phyloP scores from a whole-genome alignment of 2,329 filamentous ascomycete genomes.

The Cladosporium sp. region DNA sequence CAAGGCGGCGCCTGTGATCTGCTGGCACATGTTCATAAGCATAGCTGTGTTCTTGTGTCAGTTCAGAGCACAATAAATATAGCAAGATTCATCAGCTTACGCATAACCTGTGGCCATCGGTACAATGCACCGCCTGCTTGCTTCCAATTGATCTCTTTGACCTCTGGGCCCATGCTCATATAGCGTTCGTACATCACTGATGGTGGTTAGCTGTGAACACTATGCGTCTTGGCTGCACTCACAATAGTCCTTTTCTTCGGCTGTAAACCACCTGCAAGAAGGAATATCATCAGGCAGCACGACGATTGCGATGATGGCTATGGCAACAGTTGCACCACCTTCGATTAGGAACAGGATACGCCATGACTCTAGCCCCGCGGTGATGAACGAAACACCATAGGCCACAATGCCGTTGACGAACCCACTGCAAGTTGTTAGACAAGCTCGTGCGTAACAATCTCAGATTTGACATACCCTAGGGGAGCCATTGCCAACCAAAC shows the following conservation, averaged over 20 bases:
- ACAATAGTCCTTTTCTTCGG: conserved; percentile 54
- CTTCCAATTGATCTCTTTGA: conserved; percentile 16
- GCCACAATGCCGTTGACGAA: conserved; percentile 15
- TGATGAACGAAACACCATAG: conserved; percentile 15
- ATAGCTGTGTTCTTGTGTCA: conserved; percentile 12
- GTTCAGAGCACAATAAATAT: neutral
- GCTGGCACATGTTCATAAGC: conserved; percentile 17
- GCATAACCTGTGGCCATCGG: conserved; percentile 15
- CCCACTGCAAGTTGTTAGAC: conserved; percentile 8
- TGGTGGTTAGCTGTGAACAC: conserved; percentile 1
- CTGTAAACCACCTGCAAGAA: conserved; percentile 60
- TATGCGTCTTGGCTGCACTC: neutral
- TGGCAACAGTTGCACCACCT: conserved; percentile 53
- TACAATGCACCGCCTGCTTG: conserved; percentile 15
- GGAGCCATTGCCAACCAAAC: conserved; percentile 17
- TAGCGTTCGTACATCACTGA: conserved; percentile 15
- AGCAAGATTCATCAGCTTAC: neutral
- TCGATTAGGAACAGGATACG: conserved; percentile 63
- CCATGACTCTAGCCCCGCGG: conserved; percentile 40
- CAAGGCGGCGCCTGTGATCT: conserved; percentile 15
- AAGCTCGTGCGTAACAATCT: neutral
- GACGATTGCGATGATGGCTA: conserved; percentile 59
- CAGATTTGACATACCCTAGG: conserved; percentile 6
- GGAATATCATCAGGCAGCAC: conserved; percentile 63
- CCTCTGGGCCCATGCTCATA: conserved; percentile 15